Percentiles rank a stretch among this genome's conserved stretches.
phyloP scores from a whole-genome alignment of 768 basidiomycete genomes.

The Russula sp. region DNA sequence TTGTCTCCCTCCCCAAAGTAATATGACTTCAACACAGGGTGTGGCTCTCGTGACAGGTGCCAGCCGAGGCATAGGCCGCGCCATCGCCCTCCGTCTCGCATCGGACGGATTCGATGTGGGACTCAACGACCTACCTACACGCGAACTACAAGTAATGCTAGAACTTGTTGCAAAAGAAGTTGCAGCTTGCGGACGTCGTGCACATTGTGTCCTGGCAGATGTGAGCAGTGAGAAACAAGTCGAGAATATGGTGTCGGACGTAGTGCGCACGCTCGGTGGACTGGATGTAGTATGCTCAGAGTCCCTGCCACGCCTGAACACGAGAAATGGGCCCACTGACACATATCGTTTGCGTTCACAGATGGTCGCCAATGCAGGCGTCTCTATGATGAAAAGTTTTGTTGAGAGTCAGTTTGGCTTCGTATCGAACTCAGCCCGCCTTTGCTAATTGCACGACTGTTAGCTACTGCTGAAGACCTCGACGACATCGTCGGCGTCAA shows the following conservation, averaged over 20 bases:
- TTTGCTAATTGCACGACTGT: background rate
- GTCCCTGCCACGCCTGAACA: background rate
- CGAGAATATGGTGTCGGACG: slow-evolving; percentile 23
- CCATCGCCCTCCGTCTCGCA: slow-evolving; percentile 31
- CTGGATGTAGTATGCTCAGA: slow-evolving; percentile 28
- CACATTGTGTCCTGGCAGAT: slow-evolving; percentile 20
- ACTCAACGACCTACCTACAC: slow-evolving; percentile 29
- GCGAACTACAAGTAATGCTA: slow-evolving; percentile 27
- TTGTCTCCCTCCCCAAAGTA: background rate
- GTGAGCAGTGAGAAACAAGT: slow-evolving; percentile 23
- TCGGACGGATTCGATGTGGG: slow-evolving; percentile 29
- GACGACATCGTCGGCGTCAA: slow-evolving; percentile 21
- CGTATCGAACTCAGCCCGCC: background rate
- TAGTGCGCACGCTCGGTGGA: slow-evolving; percentile 23
- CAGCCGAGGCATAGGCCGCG: slow-evolving; percentile 25
- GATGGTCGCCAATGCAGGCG: slow-evolving; percentile 27
- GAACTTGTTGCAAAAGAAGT: slow-evolving; percentile 22
- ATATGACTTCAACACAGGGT: background rate
- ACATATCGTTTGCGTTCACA: background rate
- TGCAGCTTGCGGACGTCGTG: slow-evolving; percentile 17
- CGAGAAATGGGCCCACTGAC: background rate
- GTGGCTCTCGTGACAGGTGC: slow-evolving; percentile 8
- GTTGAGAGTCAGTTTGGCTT: slow-evolving; percentile 20
- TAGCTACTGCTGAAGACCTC: slow-evolving; percentile 22
- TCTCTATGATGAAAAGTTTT: slow-evolving; percentile 13